A percentile compares a stretch with the other conserved stretches of the same genome.
These are phyloP conservation scores for Waltergamsia citrina DNA, from an alignment of 2,329 filamentous ascomycete genomes.

Conservation along the genomic window DNA sequence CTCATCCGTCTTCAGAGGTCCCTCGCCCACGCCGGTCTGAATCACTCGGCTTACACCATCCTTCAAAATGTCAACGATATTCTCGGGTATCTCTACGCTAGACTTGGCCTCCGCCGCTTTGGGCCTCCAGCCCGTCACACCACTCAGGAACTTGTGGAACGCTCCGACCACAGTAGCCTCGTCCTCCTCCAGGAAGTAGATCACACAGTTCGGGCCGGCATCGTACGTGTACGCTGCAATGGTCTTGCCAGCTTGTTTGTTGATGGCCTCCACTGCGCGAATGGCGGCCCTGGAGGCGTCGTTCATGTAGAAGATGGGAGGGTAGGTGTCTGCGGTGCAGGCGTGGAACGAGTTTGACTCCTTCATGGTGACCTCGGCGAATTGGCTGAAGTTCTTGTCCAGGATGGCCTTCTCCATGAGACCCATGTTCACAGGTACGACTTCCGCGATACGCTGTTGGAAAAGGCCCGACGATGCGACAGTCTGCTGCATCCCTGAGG, in stretches of 20 bases:
- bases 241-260: constrained; percentile 64
- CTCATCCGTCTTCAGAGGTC: constrained; percentile 71
- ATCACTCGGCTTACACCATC: constrained; percentile 84
- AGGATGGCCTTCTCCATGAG: constrained; percentile 77
- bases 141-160: constrained; percentile 58
- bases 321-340: constrained; percentile 87
- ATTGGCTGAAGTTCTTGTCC: constrained; percentile 71
- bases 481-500: constrained; percentile 94
- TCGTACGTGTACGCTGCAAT: constrained; percentile 96
- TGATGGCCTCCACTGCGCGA: constrained; percentile 81
- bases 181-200: constrained; percentile 86
- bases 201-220: constrained; percentile 90
- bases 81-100: constrained; percentile 51
- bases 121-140: constrained; percentile 64
- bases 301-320: constrained; percentile 98
- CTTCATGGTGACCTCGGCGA: constrained; percentile 88
- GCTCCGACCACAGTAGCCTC: constrained; percentile 63
- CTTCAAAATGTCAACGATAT: constrained; percentile 56
- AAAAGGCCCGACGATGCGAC: constrained; percentile 89
- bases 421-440: constrained; percentile 77
- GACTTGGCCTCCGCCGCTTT: constrained; percentile 43
- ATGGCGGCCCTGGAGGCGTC: constrained; percentile 84
- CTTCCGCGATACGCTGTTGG: constrained; percentile 58
- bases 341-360: constrained; percentile 98
- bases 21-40: constrained; percentile 82